These are phyloP conservation scores for Barnettozyma pratensis DNA, from an alignment of 805 yeast species.

Conservation along the genomic window DNA sequence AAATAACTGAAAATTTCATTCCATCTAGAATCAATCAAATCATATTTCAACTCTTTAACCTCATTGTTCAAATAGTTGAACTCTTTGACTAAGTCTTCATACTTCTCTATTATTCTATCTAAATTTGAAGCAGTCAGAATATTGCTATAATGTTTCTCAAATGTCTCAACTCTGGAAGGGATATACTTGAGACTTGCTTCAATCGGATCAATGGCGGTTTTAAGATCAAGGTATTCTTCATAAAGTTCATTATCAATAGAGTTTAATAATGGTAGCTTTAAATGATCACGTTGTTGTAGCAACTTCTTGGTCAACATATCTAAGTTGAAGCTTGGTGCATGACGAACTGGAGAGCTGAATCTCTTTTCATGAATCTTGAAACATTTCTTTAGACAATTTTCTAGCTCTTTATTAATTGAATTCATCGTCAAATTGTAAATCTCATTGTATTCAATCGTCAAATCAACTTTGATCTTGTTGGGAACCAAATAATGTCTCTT, in stretches of 20 bases:
- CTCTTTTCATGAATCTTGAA: conserved; percentile 34
- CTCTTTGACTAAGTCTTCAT: conserved; percentile 34
- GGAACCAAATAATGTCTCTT: conserved; percentile 26
- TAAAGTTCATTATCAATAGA: conserved; percentile 35
- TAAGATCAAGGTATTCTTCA: conserved; percentile 37
- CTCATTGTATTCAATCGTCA: conserved; percentile 40
- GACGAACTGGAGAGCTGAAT: conserved; percentile 36
- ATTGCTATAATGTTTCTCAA: conserved; percentile 27
- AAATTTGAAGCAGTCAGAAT: conserved; percentile 20
- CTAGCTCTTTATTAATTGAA: conserved; percentile 36
- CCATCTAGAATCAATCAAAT: conserved; percentile 53
- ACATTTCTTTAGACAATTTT: conserved; percentile 30
- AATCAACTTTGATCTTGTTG: conserved; percentile 32
- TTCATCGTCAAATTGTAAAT: conserved; percentile 36
- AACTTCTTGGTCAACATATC: conserved; percentile 30
- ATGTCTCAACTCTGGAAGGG: conserved; percentile 42
- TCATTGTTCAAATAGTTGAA: conserved; percentile 39
- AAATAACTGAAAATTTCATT: conserved; percentile 44
- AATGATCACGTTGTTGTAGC: conserved; percentile 24
- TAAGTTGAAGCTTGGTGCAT: conserved; percentile 32
- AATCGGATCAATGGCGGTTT: conserved; percentile 42
- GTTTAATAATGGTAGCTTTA: conserved; percentile 36
- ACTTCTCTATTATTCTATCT: conserved; percentile 31
- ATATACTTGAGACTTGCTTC: conserved; percentile 46
- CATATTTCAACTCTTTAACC: conserved; percentile 36